A percentile compares a stretch with the other conserved stretches of the same genome.
Conservation (phyloP, 2,329 filamentous ascomycete genomes). For the Cladosporium sp. region DNA sequence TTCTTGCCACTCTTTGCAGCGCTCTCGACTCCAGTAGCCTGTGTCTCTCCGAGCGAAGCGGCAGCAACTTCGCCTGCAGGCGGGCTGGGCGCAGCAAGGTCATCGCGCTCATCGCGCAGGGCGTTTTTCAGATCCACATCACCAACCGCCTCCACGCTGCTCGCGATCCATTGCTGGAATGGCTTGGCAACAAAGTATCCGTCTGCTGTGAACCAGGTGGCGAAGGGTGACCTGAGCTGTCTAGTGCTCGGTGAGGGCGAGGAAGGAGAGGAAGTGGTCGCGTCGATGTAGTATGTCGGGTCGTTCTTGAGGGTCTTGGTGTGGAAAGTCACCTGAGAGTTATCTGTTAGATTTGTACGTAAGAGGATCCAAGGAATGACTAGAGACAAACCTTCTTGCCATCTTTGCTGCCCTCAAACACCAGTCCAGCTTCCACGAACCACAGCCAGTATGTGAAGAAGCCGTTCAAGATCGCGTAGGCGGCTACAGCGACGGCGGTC, state of each 20-base stretch:
- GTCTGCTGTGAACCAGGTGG: conserved; percentile 71
- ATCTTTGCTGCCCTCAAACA: conserved; percentile 74
- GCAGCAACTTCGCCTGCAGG: background rate
- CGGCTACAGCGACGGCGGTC: conserved; percentile 74
- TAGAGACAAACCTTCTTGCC: conserved; percentile 62
- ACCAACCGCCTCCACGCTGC: conserved; percentile 65
- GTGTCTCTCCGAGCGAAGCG: conserved; percentile 13
- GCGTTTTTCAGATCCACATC: conserved; percentile 61
- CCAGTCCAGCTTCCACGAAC: conserved; percentile 74
- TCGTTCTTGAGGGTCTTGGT: conserved; percentile 76
- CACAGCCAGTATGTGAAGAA: conserved; percentile 81
- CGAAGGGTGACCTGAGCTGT: conserved; percentile 65
- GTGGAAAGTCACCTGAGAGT: conserved; percentile 67
- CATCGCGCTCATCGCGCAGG: conserved; percentile 40
- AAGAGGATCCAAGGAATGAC: background rate
- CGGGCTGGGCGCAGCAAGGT: conserved; percentile 24
- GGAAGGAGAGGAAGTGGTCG: conserved; percentile 46
- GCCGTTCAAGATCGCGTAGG: conserved; percentile 78
- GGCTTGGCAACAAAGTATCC: conserved; percentile 73
- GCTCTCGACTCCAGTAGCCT: conserved; percentile 24
- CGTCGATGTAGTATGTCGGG: conserved; percentile 74
- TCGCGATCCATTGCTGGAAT: conserved; percentile 76
- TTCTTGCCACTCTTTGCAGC: conserved; percentile 30
- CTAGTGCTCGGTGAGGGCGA: conserved; percentile 34
- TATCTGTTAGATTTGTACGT: background rate